phyloP scores from a whole-genome alignment of 495 filamentous ascomycete genomes.

The Cairneyella variabilis region DNA sequence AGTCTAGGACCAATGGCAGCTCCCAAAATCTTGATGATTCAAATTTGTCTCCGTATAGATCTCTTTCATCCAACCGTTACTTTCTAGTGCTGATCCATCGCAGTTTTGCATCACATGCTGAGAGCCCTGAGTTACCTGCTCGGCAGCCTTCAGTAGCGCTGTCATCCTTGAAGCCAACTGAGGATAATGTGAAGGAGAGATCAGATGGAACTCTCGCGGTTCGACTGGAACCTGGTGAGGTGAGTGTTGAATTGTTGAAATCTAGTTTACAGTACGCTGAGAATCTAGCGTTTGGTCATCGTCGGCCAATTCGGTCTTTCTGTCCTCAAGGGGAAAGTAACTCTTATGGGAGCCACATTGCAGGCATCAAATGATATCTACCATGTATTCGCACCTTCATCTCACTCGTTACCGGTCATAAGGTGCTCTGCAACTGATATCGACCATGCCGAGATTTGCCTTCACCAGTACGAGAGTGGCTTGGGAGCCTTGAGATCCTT shows the following conservation, averaged over 20 bases:
- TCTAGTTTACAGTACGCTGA: conserved; percentile 6
- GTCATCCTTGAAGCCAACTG: conserved; percentile 42
- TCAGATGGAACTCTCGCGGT: conserved; percentile 33
- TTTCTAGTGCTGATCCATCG: too few relatives aligned
- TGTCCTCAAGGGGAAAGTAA: conserved; percentile 60
- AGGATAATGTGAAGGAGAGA: conserved; percentile 36
- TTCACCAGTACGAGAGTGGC: conserved; percentile 47
- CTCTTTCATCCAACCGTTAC: too few relatives aligned
- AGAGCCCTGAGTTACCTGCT: conserved; percentile 9
- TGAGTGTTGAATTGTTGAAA: conserved; percentile 17
- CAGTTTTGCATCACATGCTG: conserved; percentile 19
- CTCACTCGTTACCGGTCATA: conserved; percentile 73
- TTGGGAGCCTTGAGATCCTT: conserved; percentile 56
- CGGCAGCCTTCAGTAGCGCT: conserved; percentile 25
- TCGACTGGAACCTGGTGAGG: conserved; percentile 42
- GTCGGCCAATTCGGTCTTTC: conserved; percentile 73
- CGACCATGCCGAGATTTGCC: conserved; percentile 46
- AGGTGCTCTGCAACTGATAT: conserved; percentile 46
- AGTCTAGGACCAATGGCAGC: too few relatives aligned
- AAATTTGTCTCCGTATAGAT: too few relatives aligned
- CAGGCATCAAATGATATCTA: conserved; percentile 46
- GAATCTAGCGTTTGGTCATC: conserved; percentile 55
- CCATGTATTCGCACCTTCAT: conserved; percentile 68
- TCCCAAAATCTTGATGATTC: too few relatives aligned
- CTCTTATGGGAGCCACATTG: conserved; percentile 64